Evolutionary conservation across 331 rosid species (phyloP), one percentile per base, ranked within the genome.

Genomic region (Quercus tomentella): DNA sequence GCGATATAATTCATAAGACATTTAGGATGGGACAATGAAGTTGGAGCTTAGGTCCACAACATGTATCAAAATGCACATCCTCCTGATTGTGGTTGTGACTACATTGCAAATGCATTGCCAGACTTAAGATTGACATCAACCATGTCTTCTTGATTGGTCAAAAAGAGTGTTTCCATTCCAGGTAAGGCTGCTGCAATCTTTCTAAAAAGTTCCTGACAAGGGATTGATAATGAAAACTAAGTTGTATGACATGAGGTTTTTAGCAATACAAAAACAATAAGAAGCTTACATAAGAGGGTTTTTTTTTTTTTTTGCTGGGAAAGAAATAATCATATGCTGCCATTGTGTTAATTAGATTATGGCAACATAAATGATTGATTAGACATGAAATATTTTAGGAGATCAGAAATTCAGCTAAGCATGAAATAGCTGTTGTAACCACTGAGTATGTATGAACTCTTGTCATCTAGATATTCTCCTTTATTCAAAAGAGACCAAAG

Each of bases 141-240:
- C 98, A 94, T 89, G 85, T 92, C 98, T 82, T 94, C 97, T 90
- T 94, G 98, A 83, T 90, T 94, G 21, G 98, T 77, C 2, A 94
- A 89, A 52, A 97, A 92, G 25, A 94, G 88, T 21, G 97, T 92
- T 86, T 94, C 98, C 98, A 94, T 94, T 67, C 98, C 94, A 0
- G 96, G 98, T 80, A 92, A 86, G 56, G 98, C 97, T 31, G 96
- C 93, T 6, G 93, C 97, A 77, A 94, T 94, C 85, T 94, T 94
- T 61, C 94, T 87, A 73, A 92, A 92, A n/a, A 92, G 94, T 10
- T 97, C 97, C 96, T 90, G 84, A 12, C 25, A 17, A 68, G 5
- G 18, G 62, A 61, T 15, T 31, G 70, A 16, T 12, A 10, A 17
- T 20, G 49, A 51, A 66, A 20, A 28, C 14, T 21, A 18, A 65